A percentile compares a stretch with the other conserved stretches of the same genome.
Conservation (phyloP, 805 yeast genomes). For the Myxozyma mucilagina region DNA sequence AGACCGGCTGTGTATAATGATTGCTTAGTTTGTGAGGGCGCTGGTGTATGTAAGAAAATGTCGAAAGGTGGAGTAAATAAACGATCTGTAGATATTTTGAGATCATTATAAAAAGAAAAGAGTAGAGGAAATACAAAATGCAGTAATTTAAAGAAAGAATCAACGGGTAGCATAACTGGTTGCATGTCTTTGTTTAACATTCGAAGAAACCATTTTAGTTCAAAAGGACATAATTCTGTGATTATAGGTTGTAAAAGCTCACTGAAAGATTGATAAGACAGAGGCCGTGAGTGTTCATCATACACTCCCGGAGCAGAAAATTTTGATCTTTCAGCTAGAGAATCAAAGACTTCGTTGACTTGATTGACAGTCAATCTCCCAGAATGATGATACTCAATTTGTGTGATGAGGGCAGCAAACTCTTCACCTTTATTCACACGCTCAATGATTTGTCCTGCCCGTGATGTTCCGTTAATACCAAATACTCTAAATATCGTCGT, state of each 20-base stretch:
- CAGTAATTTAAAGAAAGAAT: background rate
- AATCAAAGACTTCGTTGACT: conserved; percentile 2
- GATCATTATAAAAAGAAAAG: conserved; percentile 4
- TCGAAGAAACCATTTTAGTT: conserved; percentile 25
- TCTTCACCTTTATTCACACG: conserved; percentile 8
- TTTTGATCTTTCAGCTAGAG: conserved; percentile 3
- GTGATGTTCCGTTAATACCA: conserved; percentile 3
- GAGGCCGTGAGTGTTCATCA: background rate
- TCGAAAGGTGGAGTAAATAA: conserved; percentile 10
- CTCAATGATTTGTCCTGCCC: background rate
- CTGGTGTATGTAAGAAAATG: background rate
- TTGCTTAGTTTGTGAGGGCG: background rate
- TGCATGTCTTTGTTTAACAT: conserved; percentile 13
- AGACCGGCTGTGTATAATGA: conserved; percentile 1
- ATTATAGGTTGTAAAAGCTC: conserved; percentile 10
- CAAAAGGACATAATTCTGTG: background rate
- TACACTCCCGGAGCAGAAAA: conserved; percentile 7
- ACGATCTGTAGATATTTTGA: background rate
- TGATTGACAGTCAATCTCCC: background rate
- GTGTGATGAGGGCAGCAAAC: conserved; percentile 6
- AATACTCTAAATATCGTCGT: background rate
- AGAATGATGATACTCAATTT: background rate
- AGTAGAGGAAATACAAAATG: conserved; percentile 20
- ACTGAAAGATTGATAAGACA: background rate
- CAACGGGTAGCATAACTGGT: conserved; percentile 17